Base-by-base conservation (phyloP, 257 asterid species). In the Salvia splendens region DNA sequence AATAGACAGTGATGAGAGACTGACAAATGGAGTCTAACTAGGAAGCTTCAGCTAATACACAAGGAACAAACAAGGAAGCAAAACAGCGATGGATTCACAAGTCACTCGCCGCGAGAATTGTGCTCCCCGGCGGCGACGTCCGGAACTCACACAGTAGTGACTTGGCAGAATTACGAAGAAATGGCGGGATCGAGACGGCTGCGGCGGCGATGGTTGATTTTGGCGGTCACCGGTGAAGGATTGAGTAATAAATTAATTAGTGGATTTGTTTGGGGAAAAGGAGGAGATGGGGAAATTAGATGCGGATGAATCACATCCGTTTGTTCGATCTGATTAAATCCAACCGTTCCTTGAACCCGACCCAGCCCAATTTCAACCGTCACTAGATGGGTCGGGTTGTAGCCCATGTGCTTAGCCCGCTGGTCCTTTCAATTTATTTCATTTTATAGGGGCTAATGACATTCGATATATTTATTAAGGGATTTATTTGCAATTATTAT, bases 21-120 rank as follows among this genome's bases (percentile, higher is more conserved):
- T 79, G 82, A 83, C 79, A 79, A 58, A 42, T 68, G 70, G 82
- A 88, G 47, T 82, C 77, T 46, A 73, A 76, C 70, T 84, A 78
- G 6, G 86, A 79, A 57, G 75, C 78, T 68, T 76, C 78, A 40
- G 81, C 83, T n/a, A 75, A 64, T 46, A 77, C 70, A 2, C 80
- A 77, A 68, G 78, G 81, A 55, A 75, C 83, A 77, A 46, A 73
- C 20, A 73, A 74, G 52, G 79, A 85, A 0, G 89, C 60, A 69
- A 85, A 80, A 74, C 78, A 75, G 0, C 73, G 80, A 65, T 56
- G 60, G 65, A 76, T 20, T 86, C 84, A 71, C 65, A 81, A 83
- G 79, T 71, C 79, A 4, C 79, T 47, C 73, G 84, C 84, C 17
- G 80, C 87, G 33, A 80, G 76, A 70, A 70, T 81, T 70, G 84